These are phyloP conservation scores for Phytophthora gonapodyides DNA, from an alignment of 352 stramenopile species.

Conservation along the genomic window DNA sequence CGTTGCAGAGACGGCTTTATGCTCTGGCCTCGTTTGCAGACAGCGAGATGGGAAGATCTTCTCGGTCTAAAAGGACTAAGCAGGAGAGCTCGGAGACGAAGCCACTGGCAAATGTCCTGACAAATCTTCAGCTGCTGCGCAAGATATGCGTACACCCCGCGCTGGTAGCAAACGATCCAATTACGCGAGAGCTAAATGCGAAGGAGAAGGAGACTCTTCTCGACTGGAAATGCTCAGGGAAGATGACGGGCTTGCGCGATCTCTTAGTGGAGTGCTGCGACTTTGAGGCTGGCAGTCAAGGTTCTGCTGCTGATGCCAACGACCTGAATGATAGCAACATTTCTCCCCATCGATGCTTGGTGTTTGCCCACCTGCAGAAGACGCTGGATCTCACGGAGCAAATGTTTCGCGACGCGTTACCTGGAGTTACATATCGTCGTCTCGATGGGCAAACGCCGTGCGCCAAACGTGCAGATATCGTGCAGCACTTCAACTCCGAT, in stretches of 20 bases:
- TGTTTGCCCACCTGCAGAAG: conserved; percentile 95
- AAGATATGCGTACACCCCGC: conserved; percentile 96
- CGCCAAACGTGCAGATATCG: conserved; percentile 75
- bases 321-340: conserved; percentile 25
- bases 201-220: conserved; percentile 36
- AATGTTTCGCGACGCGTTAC: conserved; percentile 78
- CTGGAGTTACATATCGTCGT: conserved; percentile 80
- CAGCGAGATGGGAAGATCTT: conserved; percentile 14
- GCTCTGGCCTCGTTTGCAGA: conserved; percentile 35
- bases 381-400: conserved; percentile 95
- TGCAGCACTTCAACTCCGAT: conserved; percentile 94
- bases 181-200: conserved; percentile 25
- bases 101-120: conserved; percentile 49
- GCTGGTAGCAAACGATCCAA: conserved; percentile 62
- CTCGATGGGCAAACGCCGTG: conserved; percentile 92
- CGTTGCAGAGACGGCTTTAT: conserved; percentile 90
- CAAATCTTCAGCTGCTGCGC: conserved; percentile 81
- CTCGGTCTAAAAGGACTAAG: not conserved
- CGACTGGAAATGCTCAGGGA: conserved; percentile 90
- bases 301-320: conserved; percentile 1
- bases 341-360: conserved; percentile 91
- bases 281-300: conserved; percentile 20
- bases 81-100: conserved; percentile 11
- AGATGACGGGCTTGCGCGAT: conserved; percentile 86
- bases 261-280: conserved; percentile 76